phyloP scores from a whole-genome alignment of 768 basidiomycete species.

The Coprinopsis cinerea region DNA sequence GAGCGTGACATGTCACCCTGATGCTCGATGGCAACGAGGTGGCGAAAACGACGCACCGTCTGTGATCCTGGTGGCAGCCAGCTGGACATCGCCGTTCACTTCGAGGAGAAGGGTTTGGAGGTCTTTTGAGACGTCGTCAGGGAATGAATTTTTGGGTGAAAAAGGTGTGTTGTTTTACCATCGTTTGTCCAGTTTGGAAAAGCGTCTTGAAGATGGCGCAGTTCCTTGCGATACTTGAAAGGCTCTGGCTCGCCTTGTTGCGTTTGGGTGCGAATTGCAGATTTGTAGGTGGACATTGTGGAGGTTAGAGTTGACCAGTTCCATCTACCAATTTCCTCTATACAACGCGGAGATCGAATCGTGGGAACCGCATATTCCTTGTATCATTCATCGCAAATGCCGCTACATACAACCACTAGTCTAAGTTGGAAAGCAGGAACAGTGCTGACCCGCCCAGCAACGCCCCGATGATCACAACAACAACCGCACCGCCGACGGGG shows the following conservation, averaged over 20 bases:
- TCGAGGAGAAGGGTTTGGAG: constrained; percentile 64
- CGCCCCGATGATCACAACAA: constrained; percentile 37
- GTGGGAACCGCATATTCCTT: constrained; percentile 20
- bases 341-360: constrained; percentile 24
- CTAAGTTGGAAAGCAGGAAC: constrained; percentile 49
- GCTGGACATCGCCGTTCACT: constrained; percentile 59
- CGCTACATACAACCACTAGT: constrained; percentile 18
- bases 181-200: constrained; percentile 69
- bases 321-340: not conserved
- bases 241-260: constrained; percentile 27
- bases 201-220: constrained; percentile 60
- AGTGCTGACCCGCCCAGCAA: constrained; percentile 46
- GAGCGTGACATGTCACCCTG: constrained; percentile 6
- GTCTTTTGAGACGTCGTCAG: constrained; percentile 35
- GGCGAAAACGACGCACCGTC: constrained; percentile 47
- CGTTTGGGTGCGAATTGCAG: constrained; percentile 35
- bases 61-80: constrained; percentile 67
- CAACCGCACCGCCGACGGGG: constrained; percentile 33
- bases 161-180: constrained; percentile 34
- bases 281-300: constrained; percentile 52
- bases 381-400: too few species aligned
- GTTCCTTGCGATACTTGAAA: constrained; percentile 47
- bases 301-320: constrained; percentile 20
- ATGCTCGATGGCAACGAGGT: constrained; percentile 15
- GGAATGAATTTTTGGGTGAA: constrained; percentile 9